Conservation (phyloP, 2,329 filamentous ascomycete species). For the Thelonectria olida region DNA sequence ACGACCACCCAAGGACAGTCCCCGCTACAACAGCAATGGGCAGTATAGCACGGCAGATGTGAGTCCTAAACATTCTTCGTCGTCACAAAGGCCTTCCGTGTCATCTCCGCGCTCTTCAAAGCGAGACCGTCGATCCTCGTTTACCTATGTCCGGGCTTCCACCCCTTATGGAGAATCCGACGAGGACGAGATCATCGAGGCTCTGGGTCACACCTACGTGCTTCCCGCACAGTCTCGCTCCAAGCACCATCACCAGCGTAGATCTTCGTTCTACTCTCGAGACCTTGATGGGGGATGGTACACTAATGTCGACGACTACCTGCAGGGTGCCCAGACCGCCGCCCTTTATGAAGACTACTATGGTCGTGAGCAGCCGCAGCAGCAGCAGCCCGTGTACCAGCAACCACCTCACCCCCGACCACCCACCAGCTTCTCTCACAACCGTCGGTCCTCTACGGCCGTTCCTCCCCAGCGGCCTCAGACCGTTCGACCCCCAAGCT, state of each 20-base stretch:
- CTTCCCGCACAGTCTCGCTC: constrained; percentile 59
- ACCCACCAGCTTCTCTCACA: constrained; percentile 53
- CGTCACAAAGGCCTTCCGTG: constrained; percentile 49
- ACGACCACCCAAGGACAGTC: constrained; percentile 62
- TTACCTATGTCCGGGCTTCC: constrained; percentile 67
- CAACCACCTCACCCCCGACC: constrained; percentile 52
- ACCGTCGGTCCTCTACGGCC: constrained; percentile 59
- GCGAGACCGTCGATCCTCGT: constrained; percentile 66
- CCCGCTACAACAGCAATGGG: constrained; percentile 69
- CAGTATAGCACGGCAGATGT: constrained; percentile 73
- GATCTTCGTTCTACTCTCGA: constrained; percentile 46
- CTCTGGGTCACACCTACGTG: constrained; percentile 62
- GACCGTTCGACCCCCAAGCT: constrained; percentile 57
- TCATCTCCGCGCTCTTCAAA: constrained; percentile 46
- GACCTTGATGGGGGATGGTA: constrained; percentile 62
- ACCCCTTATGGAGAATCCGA: constrained; percentile 70
- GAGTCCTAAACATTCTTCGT: constrained; percentile 65
- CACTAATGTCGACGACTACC: constrained; percentile 68
- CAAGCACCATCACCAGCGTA: constrained; percentile 43
- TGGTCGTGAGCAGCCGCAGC: constrained; percentile 41
- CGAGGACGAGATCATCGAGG: constrained; percentile 69
- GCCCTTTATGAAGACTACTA: constrained; percentile 49
- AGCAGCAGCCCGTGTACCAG: constrained; percentile 46
- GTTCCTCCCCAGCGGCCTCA: constrained; percentile 62
- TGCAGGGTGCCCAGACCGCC: constrained; percentile 54